Evolutionary conservation across 495 filamentous ascomycete species (phyloP).

Genomic region (Thozetella sp.): DNA sequence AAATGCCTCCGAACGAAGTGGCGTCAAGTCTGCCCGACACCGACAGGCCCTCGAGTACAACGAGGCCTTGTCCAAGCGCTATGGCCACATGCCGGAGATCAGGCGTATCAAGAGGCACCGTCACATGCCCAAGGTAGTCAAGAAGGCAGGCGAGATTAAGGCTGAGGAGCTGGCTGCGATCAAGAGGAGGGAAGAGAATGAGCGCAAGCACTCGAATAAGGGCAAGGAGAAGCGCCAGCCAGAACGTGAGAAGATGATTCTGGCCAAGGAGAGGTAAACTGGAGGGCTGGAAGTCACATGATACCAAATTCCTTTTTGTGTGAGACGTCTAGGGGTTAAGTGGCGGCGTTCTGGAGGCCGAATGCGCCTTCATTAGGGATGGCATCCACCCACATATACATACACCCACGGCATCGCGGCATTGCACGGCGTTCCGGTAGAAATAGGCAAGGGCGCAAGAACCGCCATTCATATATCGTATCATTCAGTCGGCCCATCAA

Average conservation of each 20-base stretch:
- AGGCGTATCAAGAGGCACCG: constrained; percentile 85
- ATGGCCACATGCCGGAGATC: constrained; percentile 95
- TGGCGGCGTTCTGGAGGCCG: background rate
- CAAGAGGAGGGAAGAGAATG: constrained; percentile 91
- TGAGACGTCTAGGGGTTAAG: background rate
- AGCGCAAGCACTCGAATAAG: constrained; percentile 87
- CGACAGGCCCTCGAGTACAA: constrained; percentile 92
- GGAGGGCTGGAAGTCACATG: background rate
- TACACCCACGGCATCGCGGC: background rate
- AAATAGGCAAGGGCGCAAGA: background rate
- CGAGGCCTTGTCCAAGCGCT: constrained; percentile 78
- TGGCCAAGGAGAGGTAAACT: constrained; percentile 73
- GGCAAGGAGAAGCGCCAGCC: constrained; percentile 68
- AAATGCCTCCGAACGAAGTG: constrained; percentile 81
- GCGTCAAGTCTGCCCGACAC: constrained; percentile 82
- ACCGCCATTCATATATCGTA: background rate
- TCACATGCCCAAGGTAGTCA: constrained; percentile 90
- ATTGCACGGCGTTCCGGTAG: background rate
- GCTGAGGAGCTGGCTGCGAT: constrained; percentile 81
- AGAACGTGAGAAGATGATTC: constrained; percentile 92
- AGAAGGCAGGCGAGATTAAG: constrained; percentile 98
- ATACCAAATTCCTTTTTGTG: background rate
- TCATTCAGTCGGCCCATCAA: no score
- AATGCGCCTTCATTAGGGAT: background rate
- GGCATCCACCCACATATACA: background rate